Evolutionary conservation across 176 grass and related monocot species (phyloP), one percentile per base, ranked within the genome.

Genomic region (Pontederia crassipes): DNA sequence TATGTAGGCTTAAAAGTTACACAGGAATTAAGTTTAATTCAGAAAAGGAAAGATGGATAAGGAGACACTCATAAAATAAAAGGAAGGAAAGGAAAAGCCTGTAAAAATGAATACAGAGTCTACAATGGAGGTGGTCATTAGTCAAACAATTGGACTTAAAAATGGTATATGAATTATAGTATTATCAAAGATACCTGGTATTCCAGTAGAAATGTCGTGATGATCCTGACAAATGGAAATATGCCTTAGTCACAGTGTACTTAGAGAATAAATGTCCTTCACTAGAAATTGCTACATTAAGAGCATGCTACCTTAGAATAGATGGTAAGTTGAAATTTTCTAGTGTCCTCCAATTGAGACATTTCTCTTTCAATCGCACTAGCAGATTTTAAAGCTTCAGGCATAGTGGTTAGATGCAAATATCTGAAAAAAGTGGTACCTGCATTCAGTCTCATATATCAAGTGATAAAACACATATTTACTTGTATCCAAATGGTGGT

Each of bases 261-360:
- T 28, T 59, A 59, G 57, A 20, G 28, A 59, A 58, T 12, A 15
- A 51, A 51, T 8, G 24, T 51, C 8, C 13, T 16, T 46, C 14
- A 46, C 11, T 51, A 50, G 15, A 8, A 50, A 26, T 28, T 59
- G 32, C 4, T 28, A 27, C 5, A 28, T 46, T 10, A 10, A 58
- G 49, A 68, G 52, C 8, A 55, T 40, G 49, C 9, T 86, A 99
- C 94, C 88, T 86, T 89, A 60, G 69, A 60, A 81, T 89, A 81
- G n/a, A 86, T 64, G 46, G 85, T 78, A 17, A 86, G 79, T 86
- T 99, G 88, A 78, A 99, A 99, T 54, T 82, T 99, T 89, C 82
- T 93, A 61, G 94, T 99, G 74, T 99, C 88, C 75, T 89, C 85
- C 65, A 99, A 78, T 57, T 99, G 94, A 57, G 82, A 99, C 49